A percentile compares a stretch with the other conserved stretches of the same genome.
Conservation (phyloP, 176 grass and related monocot genomes). For the Dactylis glomerata region DNA sequence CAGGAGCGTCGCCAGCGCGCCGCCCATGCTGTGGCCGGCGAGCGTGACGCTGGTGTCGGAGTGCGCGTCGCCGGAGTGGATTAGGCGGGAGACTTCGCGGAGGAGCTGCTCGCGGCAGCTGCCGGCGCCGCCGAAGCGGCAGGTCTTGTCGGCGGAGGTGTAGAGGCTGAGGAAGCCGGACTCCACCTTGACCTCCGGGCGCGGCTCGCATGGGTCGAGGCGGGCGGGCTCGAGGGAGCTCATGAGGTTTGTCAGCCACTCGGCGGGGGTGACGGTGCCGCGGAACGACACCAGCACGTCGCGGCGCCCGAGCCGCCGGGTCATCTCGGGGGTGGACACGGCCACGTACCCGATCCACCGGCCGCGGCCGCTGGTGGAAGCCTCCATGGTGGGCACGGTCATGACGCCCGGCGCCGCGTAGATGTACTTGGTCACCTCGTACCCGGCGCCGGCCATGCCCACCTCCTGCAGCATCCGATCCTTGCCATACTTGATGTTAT, state of each 20-base stretch:
- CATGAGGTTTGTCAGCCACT: constrained; percentile 89
- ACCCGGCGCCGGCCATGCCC: constrained; percentile 47
- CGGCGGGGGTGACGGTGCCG: constrained; percentile 64
- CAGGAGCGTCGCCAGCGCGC: constrained; percentile 59
- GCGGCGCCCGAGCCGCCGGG: constrained; percentile 45
- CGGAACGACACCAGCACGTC: constrained; percentile 78
- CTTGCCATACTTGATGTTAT: constrained; percentile 61
- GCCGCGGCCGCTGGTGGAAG: constrained; percentile 36
- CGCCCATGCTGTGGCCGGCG: constrained; percentile 91
- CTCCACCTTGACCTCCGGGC: constrained; percentile 70
- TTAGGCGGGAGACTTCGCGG: constrained; percentile 54
- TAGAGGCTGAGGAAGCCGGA: constrained; percentile 87
- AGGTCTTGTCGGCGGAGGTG: constrained; percentile 71
- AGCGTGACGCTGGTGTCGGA: constrained; percentile 62
- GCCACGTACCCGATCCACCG: constrained; percentile 79
- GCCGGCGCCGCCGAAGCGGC: constrained; percentile 51
- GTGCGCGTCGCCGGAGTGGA: not conserved
- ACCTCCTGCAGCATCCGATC: constrained; percentile 48
- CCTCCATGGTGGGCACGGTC: constrained; percentile 36
- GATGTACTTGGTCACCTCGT: constrained; percentile 63
- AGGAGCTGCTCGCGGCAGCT: constrained; percentile 93
- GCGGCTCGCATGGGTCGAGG: constrained; percentile 52
- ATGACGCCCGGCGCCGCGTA: constrained; percentile 65
- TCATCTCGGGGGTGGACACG: constrained; percentile 54
- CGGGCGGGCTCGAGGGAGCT: constrained; percentile 71